These are phyloP conservation scores for Nigrospora oryzae DNA, from an alignment of 2,329 filamentous ascomycete genomes.

Conservation along the genomic window DNA sequence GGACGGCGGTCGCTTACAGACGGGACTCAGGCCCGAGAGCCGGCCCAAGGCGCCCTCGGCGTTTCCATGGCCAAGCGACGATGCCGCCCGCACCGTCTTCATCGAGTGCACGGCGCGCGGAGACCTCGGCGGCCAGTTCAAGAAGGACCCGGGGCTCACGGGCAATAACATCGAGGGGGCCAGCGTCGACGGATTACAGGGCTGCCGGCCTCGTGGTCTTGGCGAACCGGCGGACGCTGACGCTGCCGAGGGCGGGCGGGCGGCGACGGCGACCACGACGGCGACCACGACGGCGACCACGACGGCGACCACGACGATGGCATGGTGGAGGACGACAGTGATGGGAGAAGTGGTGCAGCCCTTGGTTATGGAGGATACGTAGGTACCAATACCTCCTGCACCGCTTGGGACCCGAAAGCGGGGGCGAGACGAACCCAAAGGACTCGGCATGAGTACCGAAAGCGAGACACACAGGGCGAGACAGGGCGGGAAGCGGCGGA, in stretches of 20 bases:
- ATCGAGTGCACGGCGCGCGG: slow-evolving; percentile 25
- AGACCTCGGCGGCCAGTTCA: slow-evolving; percentile 27
- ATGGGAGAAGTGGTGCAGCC: too few relatives aligned
- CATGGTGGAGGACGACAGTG: too few relatives aligned
- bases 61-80: slow-evolving; percentile 5
- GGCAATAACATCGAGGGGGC: slow-evolving; percentile 22
- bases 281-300: too few relatives aligned
- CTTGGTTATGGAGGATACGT: too few relatives aligned
- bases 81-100: slow-evolving; percentile 17
- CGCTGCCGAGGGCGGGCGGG: background rate
- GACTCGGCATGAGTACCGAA: too few relatives aligned
- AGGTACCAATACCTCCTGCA: too few relatives aligned
- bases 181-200: slow-evolving; percentile 34
- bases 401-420: too few relatives aligned
- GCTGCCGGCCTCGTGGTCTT: slow-evolving; percentile 10
- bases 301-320: too few relatives aligned
- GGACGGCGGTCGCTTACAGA: slow-evolving; percentile 25
- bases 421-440: too few relatives aligned
- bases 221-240: background rate
- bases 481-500: too few relatives aligned
- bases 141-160: slow-evolving; percentile 21
- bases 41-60: slow-evolving; percentile 14
- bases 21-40: slow-evolving; percentile 15
- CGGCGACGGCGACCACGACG: too few relatives aligned
- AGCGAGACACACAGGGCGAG: too few relatives aligned